Percentiles rank a stretch among this genome's conserved stretches.
phyloP scores from a whole-genome alignment of 257 asterid species.

The Nicotiana attenuata region DNA sequence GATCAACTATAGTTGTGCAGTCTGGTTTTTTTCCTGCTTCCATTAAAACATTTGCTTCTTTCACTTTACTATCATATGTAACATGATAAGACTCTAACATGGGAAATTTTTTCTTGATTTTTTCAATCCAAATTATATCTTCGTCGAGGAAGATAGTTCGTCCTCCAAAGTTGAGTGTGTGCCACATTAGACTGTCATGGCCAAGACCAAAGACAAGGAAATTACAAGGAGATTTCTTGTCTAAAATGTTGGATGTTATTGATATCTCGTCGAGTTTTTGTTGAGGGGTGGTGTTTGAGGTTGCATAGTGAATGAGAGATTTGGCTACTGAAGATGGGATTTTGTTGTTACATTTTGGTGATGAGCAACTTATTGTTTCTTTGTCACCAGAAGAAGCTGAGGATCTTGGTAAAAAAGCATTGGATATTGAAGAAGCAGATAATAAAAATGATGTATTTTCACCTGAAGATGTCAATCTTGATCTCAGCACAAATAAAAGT shows the following conservation, averaged over 20 bases:
- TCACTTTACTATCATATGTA: conserved; percentile 52
- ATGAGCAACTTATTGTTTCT: conserved; percentile 14
- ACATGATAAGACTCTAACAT: conserved; percentile 69
- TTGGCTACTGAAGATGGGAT: conserved; percentile 57
- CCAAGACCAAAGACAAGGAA: conserved; percentile 82
- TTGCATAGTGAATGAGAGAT: conserved; percentile 67
- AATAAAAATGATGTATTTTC: background rate
- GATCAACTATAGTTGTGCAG: conserved; percentile 52
- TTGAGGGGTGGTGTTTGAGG: conserved; percentile 72
- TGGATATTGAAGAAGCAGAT: too few species aligned
- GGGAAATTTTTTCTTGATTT: conserved; percentile 60
- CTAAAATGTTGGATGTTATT: conserved; percentile 48
- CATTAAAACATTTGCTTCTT: conserved; percentile 48
- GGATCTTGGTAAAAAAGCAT: background rate
- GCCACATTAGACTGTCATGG: conserved; percentile 95
- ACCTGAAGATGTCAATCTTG: conserved; percentile 1
- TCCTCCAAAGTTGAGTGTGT: conserved; percentile 72
- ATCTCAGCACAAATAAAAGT: conserved; percentile 10
- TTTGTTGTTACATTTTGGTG: conserved; percentile 37
- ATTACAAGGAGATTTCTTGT: conserved; percentile 63
- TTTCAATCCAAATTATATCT: conserved; percentile 68
- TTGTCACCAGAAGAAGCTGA: conserved; percentile 7
- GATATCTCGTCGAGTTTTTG: conserved; percentile 73
- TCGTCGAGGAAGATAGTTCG: conserved; percentile 76
- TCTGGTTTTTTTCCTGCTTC: conserved; percentile 66